phyloP scores from a whole-genome alignment of 1,139 yeast genomes.

The Hansenula sp. region DNA sequence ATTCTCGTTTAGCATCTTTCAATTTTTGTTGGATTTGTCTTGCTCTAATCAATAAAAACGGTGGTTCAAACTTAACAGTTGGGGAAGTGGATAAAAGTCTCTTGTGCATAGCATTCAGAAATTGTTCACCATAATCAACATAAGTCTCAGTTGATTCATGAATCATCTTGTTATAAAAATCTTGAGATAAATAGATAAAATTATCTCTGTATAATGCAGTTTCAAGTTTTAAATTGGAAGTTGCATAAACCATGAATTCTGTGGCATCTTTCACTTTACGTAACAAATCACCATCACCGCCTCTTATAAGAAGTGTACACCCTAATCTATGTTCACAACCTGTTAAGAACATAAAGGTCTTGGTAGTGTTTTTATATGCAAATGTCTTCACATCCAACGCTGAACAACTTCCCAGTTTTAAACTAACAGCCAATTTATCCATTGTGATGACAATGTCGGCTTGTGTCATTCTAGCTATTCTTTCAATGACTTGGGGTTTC shows the following conservation, averaged over 20 bases:
- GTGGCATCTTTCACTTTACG: constrained; percentile 72
- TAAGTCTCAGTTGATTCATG: constrained; percentile 4
- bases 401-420: constrained; percentile 70
- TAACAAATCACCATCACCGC: constrained; percentile 58
- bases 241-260: constrained; percentile 75
- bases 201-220: constrained; percentile 77
- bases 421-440: constrained; percentile 56
- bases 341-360: constrained; percentile 71
- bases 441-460: constrained; percentile 76
- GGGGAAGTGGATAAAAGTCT: constrained; percentile 72
- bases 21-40: constrained; percentile 49
- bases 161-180: constrained; percentile 23
- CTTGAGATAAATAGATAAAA: constrained; percentile 47
- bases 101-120: constrained; percentile 46
- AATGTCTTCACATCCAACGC: constrained; percentile 68
- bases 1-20: constrained; percentile 29
- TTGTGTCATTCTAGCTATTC: constrained; percentile 75
- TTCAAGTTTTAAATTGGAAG: constrained; percentile 76
- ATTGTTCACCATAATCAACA: constrained; percentile 39
- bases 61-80: constrained; percentile 63
- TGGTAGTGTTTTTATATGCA: constrained; percentile 49
- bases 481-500: constrained; percentile 77
- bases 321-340: constrained; percentile 79
- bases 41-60: constrained; percentile 54
- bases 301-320: constrained; percentile 78